phyloP scores from a whole-genome alignment of 192 early-diverging fungal genomes.

The Coemansia sp. region DNA sequence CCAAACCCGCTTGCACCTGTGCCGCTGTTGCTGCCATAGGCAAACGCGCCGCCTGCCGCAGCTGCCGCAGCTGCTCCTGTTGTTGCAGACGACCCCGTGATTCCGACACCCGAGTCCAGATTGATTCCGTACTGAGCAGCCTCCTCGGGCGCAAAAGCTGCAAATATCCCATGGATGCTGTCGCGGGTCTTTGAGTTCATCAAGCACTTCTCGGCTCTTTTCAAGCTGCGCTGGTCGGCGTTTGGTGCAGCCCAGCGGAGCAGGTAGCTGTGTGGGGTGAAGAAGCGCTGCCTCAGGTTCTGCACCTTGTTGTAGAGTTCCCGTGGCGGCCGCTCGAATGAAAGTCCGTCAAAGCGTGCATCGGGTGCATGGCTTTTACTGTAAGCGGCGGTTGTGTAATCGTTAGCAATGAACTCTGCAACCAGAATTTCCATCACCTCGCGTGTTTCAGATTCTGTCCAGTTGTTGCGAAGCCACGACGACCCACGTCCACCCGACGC shows the following conservation, averaged over 20 bases:
- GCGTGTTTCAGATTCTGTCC: conserved; percentile 47
- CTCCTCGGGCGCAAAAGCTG: conserved; percentile 10
- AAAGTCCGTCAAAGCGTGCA: conserved; percentile 21
- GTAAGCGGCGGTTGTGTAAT: conserved; percentile 30
- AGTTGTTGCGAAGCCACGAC: conserved; percentile 52
- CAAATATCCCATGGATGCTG: conserved; percentile 46
- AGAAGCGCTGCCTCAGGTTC: conserved; percentile 47
- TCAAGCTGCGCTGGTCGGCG: conserved; percentile 21
- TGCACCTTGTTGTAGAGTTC: conserved; percentile 53
- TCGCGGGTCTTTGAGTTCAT: conserved; percentile 43
- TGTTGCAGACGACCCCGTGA: background rate
- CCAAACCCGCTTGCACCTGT: background rate
- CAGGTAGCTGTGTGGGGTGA: conserved; percentile 46
- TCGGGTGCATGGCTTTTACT: conserved; percentile 42
- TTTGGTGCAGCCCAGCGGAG: conserved; percentile 39
- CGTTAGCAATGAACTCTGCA: conserved; percentile 28
- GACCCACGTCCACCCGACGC: conserved; percentile 13
- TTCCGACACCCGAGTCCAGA: background rate
- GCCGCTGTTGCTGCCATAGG: background rate
- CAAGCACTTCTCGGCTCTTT: conserved; percentile 34
- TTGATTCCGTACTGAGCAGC: conserved; percentile 3
- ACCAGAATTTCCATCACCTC: conserved; percentile 50
- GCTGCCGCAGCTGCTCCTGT: conserved; percentile 6
- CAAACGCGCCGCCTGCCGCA: background rate
- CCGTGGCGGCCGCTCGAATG: conserved; percentile 28